Percentiles rank a stretch among this genome's conserved stretches.
phyloP scores from a whole-genome alignment of 164 flowering plant genomes.

The Umbilicus rupestris region DNA sequence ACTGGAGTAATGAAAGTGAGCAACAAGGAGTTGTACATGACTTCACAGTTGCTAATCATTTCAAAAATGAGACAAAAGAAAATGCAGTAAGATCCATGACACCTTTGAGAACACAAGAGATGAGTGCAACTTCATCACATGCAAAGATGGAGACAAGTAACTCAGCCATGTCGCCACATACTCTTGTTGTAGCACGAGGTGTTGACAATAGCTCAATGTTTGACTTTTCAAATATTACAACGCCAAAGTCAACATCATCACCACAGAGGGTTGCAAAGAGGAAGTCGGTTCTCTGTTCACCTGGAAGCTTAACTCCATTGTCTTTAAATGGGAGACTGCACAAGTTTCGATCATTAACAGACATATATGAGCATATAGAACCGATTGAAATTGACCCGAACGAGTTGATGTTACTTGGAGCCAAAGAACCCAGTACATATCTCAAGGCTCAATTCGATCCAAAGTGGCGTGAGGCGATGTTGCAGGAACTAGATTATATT shows the following conservation, averaged over 20 bases:
- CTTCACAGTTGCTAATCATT: background rate
- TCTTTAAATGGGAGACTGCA: background rate
- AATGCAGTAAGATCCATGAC: too few species aligned
- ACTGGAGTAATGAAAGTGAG: background rate
- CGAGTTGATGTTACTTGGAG: background rate
- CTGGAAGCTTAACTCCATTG: background rate
- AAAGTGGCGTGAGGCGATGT: background rate
- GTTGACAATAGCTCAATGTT: background rate
- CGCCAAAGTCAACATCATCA: background rate
- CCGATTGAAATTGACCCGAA: background rate
- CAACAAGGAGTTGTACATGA: background rate
- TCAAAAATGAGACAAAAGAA: too few species aligned
- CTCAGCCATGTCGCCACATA: background rate
- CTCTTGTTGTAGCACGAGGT: background rate
- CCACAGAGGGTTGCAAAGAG: background rate
- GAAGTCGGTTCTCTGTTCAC: background rate
- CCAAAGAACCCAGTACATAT: background rate
- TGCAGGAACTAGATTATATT: background rate
- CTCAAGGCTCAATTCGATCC: background rate
- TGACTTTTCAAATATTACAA: background rate
- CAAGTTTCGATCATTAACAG: background rate
- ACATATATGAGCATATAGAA: background rate
- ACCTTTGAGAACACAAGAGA: too few species aligned
- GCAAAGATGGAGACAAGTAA: background rate
- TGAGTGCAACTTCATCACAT: background rate